Conservation (phyloP, 257 asterid genomes). For the Linaria vulgaris region DNA sequence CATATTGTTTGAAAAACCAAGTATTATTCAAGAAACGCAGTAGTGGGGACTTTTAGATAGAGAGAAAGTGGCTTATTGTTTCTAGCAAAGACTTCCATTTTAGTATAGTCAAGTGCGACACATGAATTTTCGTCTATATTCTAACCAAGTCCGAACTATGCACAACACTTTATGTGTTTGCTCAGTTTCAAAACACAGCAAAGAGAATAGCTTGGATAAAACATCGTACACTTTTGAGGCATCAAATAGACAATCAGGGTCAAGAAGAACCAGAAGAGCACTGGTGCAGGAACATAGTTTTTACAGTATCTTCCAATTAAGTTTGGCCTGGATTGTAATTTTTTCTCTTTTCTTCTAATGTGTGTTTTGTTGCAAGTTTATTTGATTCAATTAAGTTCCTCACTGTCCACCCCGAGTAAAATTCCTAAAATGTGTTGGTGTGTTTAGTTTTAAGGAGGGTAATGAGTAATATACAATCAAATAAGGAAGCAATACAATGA, state of each 20-base stretch:
- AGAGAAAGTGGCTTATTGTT: slow-evolving; percentile 10
- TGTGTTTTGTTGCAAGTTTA: too few relatives aligned
- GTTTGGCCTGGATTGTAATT: too few relatives aligned
- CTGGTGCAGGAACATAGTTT: too few relatives aligned
- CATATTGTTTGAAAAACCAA: not conserved
- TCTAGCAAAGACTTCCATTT: slow-evolving; percentile 20
- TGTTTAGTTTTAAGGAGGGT: not conserved
- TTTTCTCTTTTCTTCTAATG: too few relatives aligned
- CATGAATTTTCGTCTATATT: slow-evolving; percentile 2
- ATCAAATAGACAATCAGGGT: not conserved
- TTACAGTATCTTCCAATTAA: too few relatives aligned
- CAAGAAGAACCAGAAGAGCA: not conserved
- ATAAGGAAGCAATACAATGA: not conserved
- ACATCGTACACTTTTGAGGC: too few relatives aligned
- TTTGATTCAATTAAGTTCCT: too few relatives aligned
- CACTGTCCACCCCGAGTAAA: too few relatives aligned
- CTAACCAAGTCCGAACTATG: not conserved
- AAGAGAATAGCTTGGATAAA: slow-evolving; percentile 7
- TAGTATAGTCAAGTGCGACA: slow-evolving; percentile 7
- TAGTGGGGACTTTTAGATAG: slow-evolving; percentile 13
- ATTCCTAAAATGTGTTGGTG: too few relatives aligned
- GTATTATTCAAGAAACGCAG: not conserved
- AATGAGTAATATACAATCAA: not conserved
- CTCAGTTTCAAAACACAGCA: slow-evolving; percentile 10
- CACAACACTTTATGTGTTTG: not conserved